Conservation (phyloP, 768 basidiomycete genomes). For the Boletus fagicola region DNA sequence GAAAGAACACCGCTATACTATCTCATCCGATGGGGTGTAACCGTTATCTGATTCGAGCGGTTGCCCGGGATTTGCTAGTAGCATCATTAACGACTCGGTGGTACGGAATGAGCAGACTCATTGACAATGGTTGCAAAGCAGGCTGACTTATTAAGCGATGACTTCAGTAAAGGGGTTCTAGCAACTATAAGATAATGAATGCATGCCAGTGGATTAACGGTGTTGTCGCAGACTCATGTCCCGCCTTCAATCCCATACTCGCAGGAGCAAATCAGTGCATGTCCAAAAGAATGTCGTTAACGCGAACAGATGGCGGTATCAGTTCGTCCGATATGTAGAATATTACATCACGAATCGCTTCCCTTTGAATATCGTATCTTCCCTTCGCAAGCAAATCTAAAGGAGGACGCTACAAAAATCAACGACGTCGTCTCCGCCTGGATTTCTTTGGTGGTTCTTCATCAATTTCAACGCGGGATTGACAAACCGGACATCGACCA, state of each 20-base stretch:
- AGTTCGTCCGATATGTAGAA: slow-evolving; percentile 30
- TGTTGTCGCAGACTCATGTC: neutral
- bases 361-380: slow-evolving; percentile 28
- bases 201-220: neutral
- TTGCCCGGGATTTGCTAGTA: neutral
- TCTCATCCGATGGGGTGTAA: slow-evolving; percentile 1
- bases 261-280: slow-evolving; percentile 3
- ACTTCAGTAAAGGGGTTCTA: neutral
- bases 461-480: slow-evolving; percentile 62
- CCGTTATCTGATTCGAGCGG: neutral
- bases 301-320: slow-evolving; percentile 24
- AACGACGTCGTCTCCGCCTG: slow-evolving; percentile 23
- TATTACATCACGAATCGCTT: slow-evolving; percentile 32
- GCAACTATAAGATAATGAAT: neutral
- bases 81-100: slow-evolving; percentile 1
- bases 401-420: slow-evolving; percentile 8
- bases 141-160: slow-evolving; percentile 22
- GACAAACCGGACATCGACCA: slow-evolving; percentile 86
- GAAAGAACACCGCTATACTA: slow-evolving; percentile 6
- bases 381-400: slow-evolving; percentile 7
- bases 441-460: slow-evolving; percentile 36
- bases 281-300: slow-evolving; percentile 27
- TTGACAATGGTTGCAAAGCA: neutral
- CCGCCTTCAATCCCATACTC: neutral
- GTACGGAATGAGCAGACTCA: neutral